Percentiles rank a stretch among this genome's conserved stretches.
Evolutionary conservation across 768 basidiomycete genomes (phyloP).

Genomic region (Floccularia luteovirens): DNA sequence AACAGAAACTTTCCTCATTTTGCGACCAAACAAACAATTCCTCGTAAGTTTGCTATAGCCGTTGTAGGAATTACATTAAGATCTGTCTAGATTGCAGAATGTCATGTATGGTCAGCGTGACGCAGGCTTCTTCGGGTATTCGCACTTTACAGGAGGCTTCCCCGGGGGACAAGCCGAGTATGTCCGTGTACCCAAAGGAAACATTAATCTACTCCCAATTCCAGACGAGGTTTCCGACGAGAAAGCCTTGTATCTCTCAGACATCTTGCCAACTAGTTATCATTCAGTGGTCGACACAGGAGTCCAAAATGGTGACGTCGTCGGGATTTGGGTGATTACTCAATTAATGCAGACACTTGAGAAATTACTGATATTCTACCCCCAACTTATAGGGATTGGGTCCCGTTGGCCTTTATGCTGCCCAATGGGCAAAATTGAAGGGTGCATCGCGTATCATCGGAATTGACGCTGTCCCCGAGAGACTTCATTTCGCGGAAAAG

Average conservation of each 20-base stretch:
- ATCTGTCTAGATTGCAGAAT: slow-evolving; percentile 32
- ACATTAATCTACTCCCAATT: slow-evolving; percentile 64
- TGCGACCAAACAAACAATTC: slow-evolving; percentile 71
- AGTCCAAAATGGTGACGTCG: slow-evolving; percentile 63
- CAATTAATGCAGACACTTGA: background rate
- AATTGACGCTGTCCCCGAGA: slow-evolving; percentile 50
- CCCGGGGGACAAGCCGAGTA: slow-evolving; percentile 74
- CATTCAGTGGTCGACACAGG: slow-evolving; percentile 69
- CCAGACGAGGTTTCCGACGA: slow-evolving; percentile 61
- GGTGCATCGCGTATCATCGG: slow-evolving; percentile 66
- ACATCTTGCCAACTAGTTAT: slow-evolving; percentile 66
- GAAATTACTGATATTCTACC: background rate
- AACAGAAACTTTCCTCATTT: slow-evolving; percentile 64
- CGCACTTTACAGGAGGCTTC: slow-evolving; percentile 68
- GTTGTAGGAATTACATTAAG: background rate
- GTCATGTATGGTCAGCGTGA: slow-evolving; percentile 60
- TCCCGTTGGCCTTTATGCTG: slow-evolving; percentile 57
- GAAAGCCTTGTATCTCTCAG: slow-evolving; percentile 47
- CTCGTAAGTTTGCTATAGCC: slow-evolving; percentile 28
- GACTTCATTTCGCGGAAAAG: slow-evolving; percentile 38
- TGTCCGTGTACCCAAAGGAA: slow-evolving; percentile 62
- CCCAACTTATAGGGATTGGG: slow-evolving; percentile 41
- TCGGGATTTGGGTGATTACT: slow-evolving; percentile 54
- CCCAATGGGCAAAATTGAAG: slow-evolving; percentile 56
- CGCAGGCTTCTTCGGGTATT: slow-evolving; percentile 67